These are phyloP conservation scores for Apiotrichum sp. DNA, from an alignment of 1,284 basidiomycete genomes.

Conservation along the genomic window DNA sequence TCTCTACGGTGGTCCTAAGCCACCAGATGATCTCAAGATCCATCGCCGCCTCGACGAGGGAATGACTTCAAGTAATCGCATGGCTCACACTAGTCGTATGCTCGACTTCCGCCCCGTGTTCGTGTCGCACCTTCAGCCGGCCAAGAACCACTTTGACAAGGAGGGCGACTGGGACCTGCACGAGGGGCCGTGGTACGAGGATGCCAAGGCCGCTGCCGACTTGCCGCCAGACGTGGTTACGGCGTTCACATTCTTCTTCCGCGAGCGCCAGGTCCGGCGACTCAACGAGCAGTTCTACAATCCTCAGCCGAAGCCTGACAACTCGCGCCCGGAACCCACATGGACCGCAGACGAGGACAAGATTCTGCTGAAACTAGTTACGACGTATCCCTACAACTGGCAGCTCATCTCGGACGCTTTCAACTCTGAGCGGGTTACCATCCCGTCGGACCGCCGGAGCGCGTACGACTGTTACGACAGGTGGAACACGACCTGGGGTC, in stretches of 20 bases:
- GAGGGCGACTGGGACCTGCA: constrained; percentile 48
- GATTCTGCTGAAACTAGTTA: constrained; percentile 64
- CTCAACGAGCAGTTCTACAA: constrained; percentile 41
- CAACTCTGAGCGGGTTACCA: constrained; percentile 66
- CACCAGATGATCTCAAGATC: constrained; percentile 40
- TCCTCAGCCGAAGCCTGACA: constrained; percentile 33
- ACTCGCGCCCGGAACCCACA: constrained; percentile 54
- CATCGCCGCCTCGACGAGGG: constrained; percentile 52
- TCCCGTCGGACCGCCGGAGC: constrained; percentile 68
- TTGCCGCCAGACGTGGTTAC: constrained; percentile 30
- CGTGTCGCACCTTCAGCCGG: constrained; percentile 53
- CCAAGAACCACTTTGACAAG: constrained; percentile 42
- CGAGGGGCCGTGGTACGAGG: constrained; percentile 49
- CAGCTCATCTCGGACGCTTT: constrained; percentile 78
- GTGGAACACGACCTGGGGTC: constrained; percentile 57
- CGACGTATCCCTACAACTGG: constrained; percentile 86
- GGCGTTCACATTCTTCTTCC: constrained; percentile 31
- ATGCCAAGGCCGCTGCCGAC: constrained; percentile 40
- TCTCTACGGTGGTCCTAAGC: constrained; percentile 44
- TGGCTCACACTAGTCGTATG: constrained; percentile 52
- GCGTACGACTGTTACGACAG: constrained; percentile 79
- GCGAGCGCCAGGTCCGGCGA: constrained; percentile 47
- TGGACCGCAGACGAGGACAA: constrained; percentile 77
- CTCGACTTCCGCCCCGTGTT: constrained; percentile 54
- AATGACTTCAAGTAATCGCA: constrained; percentile 39